Conservation (phyloP, 352 stramenopile genomes). For the Phytophthora cactorum region DNA sequence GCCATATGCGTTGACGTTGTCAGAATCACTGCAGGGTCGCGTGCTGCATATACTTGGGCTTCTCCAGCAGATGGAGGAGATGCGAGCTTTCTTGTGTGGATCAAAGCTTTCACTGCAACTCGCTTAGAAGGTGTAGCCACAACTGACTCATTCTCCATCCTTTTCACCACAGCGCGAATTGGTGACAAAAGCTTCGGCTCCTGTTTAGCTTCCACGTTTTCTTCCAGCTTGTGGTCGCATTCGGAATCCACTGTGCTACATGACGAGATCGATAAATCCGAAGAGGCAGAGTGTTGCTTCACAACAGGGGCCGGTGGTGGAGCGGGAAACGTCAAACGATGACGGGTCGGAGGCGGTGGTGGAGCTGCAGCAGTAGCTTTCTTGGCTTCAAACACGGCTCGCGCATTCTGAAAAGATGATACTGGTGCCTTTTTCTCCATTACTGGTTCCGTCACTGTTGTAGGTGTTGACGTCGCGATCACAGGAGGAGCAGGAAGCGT, state of each 20-base stretch:
- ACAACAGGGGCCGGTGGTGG: conserved; percentile 3
- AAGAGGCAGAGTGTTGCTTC: conserved; percentile 11
- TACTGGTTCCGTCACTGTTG: background rate
- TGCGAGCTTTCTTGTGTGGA: background rate
- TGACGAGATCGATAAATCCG: conserved; percentile 30
- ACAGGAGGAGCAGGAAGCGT: conserved; percentile 4
- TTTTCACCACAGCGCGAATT: conserved; percentile 10
- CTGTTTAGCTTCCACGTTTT: conserved; percentile 3
- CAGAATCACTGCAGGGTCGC: background rate
- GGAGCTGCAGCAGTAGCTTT: background rate
- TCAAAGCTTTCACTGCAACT: background rate
- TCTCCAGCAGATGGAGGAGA: background rate
- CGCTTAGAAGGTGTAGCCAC: background rate
- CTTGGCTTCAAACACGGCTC: conserved; percentile 41
- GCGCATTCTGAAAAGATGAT: conserved; percentile 33
- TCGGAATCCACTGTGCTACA: conserved; percentile 34
- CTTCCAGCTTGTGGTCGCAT: conserved; percentile 22
- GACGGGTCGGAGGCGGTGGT: conserved; percentile 10
- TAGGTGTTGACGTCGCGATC: background rate
- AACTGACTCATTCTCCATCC: conserved; percentile 10
- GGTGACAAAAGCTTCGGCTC: background rate
- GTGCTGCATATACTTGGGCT: background rate
- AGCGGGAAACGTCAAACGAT: conserved; percentile 8
- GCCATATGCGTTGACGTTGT: background rate
- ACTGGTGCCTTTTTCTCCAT: conserved; percentile 2